Conservation (phyloP, 257 asterid species). For the Nemophila menziesii region DNA sequence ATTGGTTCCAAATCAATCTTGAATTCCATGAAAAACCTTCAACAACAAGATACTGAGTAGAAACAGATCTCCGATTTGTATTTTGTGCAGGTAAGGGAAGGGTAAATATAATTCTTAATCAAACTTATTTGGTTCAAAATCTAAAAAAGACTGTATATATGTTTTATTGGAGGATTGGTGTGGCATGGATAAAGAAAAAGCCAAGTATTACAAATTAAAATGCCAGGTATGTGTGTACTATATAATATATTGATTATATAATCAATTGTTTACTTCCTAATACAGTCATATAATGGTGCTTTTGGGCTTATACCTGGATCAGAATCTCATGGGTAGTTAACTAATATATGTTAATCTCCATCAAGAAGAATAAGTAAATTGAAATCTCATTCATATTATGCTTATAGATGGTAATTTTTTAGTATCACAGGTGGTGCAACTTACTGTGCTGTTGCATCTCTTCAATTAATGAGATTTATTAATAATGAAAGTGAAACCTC, state of each 20-base stretch:
- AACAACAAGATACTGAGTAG: conserved; percentile 80
- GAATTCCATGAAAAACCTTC: conserved; percentile 85
- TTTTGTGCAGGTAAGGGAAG: conserved; percentile 92
- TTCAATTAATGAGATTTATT: conserved; percentile 78
- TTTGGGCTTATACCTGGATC: conserved; percentile 84
- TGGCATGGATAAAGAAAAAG: conserved; percentile 79
- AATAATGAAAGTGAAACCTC: conserved; percentile 34
- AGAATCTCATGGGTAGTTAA: conserved; percentile 96
- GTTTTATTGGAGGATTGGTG: conserved; percentile 74
- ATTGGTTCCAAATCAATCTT: conserved; percentile 37
- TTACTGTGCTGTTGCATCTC: conserved; percentile 95
- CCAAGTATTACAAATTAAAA: conserved; percentile 58
- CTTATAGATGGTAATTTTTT: conserved; percentile 50
- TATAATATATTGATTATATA: no score
- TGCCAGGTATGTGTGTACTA: no score
- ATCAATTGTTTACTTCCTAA: neutral
- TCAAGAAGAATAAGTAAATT: no score
- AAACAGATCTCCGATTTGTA: conserved; percentile 89
- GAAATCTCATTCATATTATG: conserved; percentile 10
- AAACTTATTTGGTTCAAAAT: conserved; percentile 6
- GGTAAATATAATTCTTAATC: conserved; percentile 9
- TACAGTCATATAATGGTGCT: conserved; percentile 99
- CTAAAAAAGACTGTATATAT: conserved; percentile 25
- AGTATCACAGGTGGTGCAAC: conserved; percentile 99
- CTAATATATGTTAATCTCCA: no score